phyloP scores from a whole-genome alignment of 148 eudicot genomes.

The Agrostemma githago region DNA sequence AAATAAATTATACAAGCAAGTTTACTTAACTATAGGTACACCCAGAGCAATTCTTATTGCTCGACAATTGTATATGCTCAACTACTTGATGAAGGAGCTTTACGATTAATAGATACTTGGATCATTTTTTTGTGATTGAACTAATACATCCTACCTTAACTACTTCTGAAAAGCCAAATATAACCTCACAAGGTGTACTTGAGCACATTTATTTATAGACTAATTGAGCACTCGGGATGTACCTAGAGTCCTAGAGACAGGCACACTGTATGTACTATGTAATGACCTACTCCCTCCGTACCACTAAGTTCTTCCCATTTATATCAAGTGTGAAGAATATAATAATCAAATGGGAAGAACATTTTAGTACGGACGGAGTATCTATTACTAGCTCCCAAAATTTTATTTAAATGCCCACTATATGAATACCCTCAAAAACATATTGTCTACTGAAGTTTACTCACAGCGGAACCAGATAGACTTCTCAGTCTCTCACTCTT shows the following conservation, averaged over 20 bases:
- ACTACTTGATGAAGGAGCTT: neutral
- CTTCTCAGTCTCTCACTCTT: neutral
- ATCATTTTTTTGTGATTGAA: slow-evolving; percentile 1
- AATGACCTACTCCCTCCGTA: too few relatives aligned
- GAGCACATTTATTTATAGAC: neutral
- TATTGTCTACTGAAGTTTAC: neutral
- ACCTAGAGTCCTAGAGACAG: neutral
- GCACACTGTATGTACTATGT: neutral
- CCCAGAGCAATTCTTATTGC: neutral
- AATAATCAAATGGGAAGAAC: too few relatives aligned
- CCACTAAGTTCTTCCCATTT: too few relatives aligned
- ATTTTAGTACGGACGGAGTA: neutral
- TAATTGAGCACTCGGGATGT: neutral
- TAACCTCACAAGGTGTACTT: neutral
- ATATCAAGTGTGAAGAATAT: too few relatives aligned
- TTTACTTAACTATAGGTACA: neutral
- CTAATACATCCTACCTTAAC: neutral
- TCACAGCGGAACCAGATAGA: neutral
- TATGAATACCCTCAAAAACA: neutral
- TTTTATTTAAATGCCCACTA: neutral
- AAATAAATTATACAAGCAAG: neutral
- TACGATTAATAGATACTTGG: neutral
- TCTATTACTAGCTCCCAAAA: neutral
- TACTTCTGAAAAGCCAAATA: neutral
- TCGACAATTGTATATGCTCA: neutral